Base-by-base conservation (phyloP, 495 filamentous ascomycete species). In the Filosporella fistucella region DNA sequence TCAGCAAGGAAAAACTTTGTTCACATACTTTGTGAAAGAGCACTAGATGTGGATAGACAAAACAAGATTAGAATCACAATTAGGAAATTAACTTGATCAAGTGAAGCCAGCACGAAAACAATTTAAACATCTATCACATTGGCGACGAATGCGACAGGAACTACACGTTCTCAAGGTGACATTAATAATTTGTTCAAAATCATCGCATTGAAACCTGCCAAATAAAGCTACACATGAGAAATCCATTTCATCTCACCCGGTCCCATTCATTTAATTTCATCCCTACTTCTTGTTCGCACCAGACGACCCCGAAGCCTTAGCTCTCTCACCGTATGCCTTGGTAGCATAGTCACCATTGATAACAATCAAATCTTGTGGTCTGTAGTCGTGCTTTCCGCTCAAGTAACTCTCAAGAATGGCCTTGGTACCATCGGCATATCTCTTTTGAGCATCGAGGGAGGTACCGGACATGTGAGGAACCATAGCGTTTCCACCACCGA, bases 401-500 rank as follows among this genome's bases (percentile, higher is more conserved):
- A 95, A 87, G 78, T 97, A 98, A 68, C 79, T 85, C 40, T 95
- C 78, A 46, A 98, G 72, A 65, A 98, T 96, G 53, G 68, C 59
- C 86, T 96, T 96, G 65, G 79, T 84, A 49, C 93, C 93, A 43
- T 78, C 74, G 58, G 93, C 89, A 62, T 98, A 98, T 47, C 93
- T 81, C 77, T 91, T 84, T 77, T 98, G 93, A 24, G 93, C 93
- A 66, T 98, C 93, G 62, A 98, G 84, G 44, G 89, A 94, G 48
- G 93, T 97, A 62, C 93, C 93, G 16, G 59, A 59, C 89, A 98
- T 94, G 80, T 98, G 93, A 39, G 93, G 88, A 42, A 96, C 90
- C 86, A 89, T 98, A 69, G 88, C 93, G 70, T 97, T 97, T 61
- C 93, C 93, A 55, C 90, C 93, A 53, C 91, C 91, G 75, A 89